Conservation (phyloP, 257 asterid genomes). For the Salvia rosmarinus region DNA sequence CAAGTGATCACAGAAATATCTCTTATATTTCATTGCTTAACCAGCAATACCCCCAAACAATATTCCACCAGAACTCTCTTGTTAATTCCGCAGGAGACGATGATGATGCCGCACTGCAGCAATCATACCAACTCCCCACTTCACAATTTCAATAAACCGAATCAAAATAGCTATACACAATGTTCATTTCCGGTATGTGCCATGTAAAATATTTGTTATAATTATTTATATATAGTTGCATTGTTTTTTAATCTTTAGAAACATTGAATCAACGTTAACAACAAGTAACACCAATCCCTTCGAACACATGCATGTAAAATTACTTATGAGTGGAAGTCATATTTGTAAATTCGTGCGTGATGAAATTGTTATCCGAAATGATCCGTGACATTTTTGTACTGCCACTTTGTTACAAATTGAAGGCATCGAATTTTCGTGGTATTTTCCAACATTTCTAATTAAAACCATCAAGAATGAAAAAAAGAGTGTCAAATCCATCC, state of each 20-base stretch:
- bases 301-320: neutral
- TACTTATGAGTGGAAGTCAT: neutral
- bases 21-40: conserved; percentile 40
- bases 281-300: neutral
- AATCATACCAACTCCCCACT: conserved; percentile 32
- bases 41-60: conserved; percentile 38
- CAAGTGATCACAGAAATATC: conserved; percentile 20
- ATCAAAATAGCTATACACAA: neutral
- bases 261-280: neutral
- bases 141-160: conserved; percentile 32
- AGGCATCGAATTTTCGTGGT: conserved; percentile 9
- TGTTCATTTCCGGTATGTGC: neutral
- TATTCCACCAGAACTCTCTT: conserved; percentile 32
- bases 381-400: neutral
- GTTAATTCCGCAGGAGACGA: conserved; percentile 17
- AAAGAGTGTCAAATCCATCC: neutral
- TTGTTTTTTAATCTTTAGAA: neutral
- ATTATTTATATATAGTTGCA: neutral
- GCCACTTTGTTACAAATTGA: neutral
- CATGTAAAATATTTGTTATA: too few relatives aligned
- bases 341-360: neutral
- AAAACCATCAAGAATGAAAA: neutral
- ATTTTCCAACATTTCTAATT: neutral
- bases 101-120: conserved; percentile 29
- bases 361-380: conserved; percentile 6